A percentile compares a stretch with the other conserved stretches of the same genome.
Evolutionary conservation across 192 early-diverging fungal species (phyloP).

Genomic region (Pilobolus umbonatus): DNA sequence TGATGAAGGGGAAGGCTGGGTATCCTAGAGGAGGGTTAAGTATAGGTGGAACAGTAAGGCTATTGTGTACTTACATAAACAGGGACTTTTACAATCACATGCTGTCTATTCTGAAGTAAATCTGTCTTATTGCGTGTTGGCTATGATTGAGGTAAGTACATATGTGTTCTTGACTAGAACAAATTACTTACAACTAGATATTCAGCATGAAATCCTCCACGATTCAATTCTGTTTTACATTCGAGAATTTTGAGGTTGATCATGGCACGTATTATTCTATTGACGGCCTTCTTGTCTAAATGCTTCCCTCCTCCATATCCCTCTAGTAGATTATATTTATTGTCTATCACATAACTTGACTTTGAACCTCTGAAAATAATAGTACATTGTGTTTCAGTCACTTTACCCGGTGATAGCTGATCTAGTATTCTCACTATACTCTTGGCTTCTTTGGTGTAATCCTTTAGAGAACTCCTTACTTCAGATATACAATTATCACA

Average conservation of each 20-base stretch:
- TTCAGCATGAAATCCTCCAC: slow-evolving; percentile 48
- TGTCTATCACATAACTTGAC: slow-evolving; percentile 43
- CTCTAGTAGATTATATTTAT: slow-evolving; percentile 44
- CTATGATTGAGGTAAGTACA: neutral
- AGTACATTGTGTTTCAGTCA: slow-evolving; percentile 65
- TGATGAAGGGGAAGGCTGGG: neutral
- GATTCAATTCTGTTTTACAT: slow-evolving; percentile 57
- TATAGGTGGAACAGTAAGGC: too few relatives aligned
- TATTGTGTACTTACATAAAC: neutral
- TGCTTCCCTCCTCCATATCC: slow-evolving; percentile 56
- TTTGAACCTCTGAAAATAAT: slow-evolving; percentile 77
- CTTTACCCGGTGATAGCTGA: slow-evolving; percentile 32
- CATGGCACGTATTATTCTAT: slow-evolving; percentile 70
- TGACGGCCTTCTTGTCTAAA: slow-evolving; percentile 51
- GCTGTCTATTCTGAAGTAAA: neutral
- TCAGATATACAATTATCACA: slow-evolving; percentile 83
- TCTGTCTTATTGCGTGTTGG: neutral
- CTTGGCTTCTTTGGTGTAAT: slow-evolving; percentile 54
- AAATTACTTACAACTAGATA: slow-evolving; percentile 23
- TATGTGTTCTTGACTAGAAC: too few relatives aligned
- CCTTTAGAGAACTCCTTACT: slow-evolving; percentile 26
- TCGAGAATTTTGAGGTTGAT: slow-evolving; percentile 56
- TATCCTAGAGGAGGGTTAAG: neutral
- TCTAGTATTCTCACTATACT: slow-evolving; percentile 47
- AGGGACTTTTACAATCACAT: neutral